Evolutionary conservation across 371 early-diverging fungal genomes (phyloP).

Genomic region (Nematocida homosporus): DNA sequence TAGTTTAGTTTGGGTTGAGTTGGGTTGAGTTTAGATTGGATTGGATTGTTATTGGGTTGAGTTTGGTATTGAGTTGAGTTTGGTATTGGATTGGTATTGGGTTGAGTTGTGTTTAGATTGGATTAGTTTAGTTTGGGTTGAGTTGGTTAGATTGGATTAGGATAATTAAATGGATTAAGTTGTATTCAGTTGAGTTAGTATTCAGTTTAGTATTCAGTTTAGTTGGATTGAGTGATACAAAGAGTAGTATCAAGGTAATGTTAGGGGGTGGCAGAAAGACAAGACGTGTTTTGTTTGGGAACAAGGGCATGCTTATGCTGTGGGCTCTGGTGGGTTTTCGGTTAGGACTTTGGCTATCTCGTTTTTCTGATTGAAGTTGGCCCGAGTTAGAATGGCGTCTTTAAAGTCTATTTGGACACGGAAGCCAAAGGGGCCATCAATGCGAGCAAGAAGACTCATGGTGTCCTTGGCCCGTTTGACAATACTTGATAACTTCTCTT

Average conservation of each 20-base stretch:
- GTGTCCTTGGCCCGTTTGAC: constrained; percentile 45
- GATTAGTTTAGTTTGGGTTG: no score
- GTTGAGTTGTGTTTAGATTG: no score
- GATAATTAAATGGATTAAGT: no score
- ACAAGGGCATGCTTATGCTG: background rate
- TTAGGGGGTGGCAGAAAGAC: background rate
- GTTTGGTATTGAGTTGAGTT: no score
- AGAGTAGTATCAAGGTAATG: background rate
- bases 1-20: no score
- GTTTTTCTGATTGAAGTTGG: constrained; percentile 47
- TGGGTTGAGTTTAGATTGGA: no score
- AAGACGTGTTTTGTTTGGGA: background rate
- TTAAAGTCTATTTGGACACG: constrained; percentile 45
- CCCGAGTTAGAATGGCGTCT: constrained; percentile 41
- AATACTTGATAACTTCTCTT: constrained; percentile 40
- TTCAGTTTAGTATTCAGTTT: background rate
- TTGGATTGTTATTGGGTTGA: no score
- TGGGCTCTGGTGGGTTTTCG: background rate
- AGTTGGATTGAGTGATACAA: background rate
- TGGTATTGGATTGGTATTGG: no score
- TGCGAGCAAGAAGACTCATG: constrained; percentile 16
- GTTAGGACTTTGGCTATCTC: constrained; percentile 47
- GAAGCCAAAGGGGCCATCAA: constrained; percentile 35
- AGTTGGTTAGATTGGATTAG: background rate
- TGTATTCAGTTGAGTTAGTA: no score